A percentile compares a stretch with the other conserved stretches of the same genome.
Evolutionary conservation across 164 flowering plant genomes (phyloP).

Genomic region (Nymphaea colorata): DNA sequence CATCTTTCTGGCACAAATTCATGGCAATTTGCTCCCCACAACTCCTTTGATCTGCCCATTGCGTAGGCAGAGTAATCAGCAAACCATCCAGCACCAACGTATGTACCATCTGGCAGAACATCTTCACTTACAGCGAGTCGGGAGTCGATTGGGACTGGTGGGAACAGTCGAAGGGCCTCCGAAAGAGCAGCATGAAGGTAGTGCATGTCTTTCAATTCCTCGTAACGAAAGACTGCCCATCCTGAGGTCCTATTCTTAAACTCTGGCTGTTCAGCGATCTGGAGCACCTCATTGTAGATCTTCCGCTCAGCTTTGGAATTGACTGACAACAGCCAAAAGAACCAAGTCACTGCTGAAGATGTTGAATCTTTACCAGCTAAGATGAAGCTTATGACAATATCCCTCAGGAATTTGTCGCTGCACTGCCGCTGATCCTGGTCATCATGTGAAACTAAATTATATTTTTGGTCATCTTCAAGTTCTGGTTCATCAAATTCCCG

Average conservation of each 20-base stretch:
- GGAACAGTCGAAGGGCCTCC: constrained; percentile 33
- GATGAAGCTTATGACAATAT: constrained; percentile 32
- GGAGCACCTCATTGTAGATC: constrained; percentile 16
- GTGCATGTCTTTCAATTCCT: constrained; percentile 24
- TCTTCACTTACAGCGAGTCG: constrained; percentile 22
- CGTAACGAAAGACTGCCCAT: constrained; percentile 17
- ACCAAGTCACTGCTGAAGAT: constrained; percentile 39
- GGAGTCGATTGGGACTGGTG: constrained; percentile 38
- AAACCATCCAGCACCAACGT: constrained; percentile 31
- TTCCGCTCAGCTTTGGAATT: constrained; percentile 15
- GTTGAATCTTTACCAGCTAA: constrained; percentile 43
- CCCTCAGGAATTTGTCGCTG: constrained; percentile 24
- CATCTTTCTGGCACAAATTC: constrained; percentile 50
- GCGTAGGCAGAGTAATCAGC: constrained; percentile 43
- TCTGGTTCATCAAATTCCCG: constrained; percentile 11
- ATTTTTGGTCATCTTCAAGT: constrained; percentile 23
- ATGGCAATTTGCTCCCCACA: constrained; percentile 43
- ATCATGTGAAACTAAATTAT: constrained; percentile 20
- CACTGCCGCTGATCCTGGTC: neutral
- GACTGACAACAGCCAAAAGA: constrained; percentile 35
- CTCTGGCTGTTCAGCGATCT: neutral
- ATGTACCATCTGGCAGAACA: constrained; percentile 31
- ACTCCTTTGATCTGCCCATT: constrained; percentile 37
- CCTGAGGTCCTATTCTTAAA: neutral
- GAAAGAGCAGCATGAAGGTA: constrained; percentile 38